Evolutionary conservation across 352 stramenopile species (phyloP).

Genomic region (Phytopythium aichiense): DNA sequence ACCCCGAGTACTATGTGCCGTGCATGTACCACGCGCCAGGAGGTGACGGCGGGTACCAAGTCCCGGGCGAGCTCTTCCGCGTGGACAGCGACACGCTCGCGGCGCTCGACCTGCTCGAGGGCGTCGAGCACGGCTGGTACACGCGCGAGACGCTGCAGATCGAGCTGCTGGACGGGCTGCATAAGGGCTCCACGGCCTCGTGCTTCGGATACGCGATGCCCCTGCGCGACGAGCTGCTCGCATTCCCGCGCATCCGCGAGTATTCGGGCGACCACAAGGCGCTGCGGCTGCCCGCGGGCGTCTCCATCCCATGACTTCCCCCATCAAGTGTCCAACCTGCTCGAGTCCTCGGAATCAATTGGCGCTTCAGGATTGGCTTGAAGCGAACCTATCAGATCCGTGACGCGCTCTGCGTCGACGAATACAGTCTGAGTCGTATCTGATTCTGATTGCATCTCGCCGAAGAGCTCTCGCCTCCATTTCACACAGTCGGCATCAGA

Average conservation of each 20-base stretch:
- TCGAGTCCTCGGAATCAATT: too few relatives aligned
- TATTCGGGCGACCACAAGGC: slow-evolving; percentile 32
- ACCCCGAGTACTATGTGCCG: slow-evolving; percentile 55
- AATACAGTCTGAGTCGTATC: not conserved
- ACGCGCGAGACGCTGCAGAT: slow-evolving; percentile 42
- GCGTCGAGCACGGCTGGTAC: slow-evolving; percentile 45
- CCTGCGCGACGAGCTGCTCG: slow-evolving; percentile 31
- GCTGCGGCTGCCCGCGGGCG: slow-evolving; percentile 14
- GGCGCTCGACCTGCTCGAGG: slow-evolving; percentile 58
- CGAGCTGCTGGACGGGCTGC: slow-evolving; percentile 22
- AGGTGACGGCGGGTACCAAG: slow-evolving; percentile 26
- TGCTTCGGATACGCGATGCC: slow-evolving; percentile 42
- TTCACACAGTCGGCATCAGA: too few relatives aligned
- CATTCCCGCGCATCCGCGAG: slow-evolving; percentile 23
- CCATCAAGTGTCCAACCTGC: too few relatives aligned
- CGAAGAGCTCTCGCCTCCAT: too few relatives aligned
- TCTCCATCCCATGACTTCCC: slow-evolving; percentile 8
- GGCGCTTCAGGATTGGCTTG: too few relatives aligned
- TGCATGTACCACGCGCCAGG: slow-evolving; percentile 49
- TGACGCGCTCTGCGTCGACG: not conserved
- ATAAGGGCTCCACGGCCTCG: slow-evolving; percentile 13
- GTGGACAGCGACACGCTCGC: slow-evolving; percentile 51
- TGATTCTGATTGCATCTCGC: too few relatives aligned
- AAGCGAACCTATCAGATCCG: not conserved
- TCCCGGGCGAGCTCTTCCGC: slow-evolving; percentile 57